Base-by-base conservation (phyloP, 164 flowering plant genomes). In the Piper betle region DNA sequence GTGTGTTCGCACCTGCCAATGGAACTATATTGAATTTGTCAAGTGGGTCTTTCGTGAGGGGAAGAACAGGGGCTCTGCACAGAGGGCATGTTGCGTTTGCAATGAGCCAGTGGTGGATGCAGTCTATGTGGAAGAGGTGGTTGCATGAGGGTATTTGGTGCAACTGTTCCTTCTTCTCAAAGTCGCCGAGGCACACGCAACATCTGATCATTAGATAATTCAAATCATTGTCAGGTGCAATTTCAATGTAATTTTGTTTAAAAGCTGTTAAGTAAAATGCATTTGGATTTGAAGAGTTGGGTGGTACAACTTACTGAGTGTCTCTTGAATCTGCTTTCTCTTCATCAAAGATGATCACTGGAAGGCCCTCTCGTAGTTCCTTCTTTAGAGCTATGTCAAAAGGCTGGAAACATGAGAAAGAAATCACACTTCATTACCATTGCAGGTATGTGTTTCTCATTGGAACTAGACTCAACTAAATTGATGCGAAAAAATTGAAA, bases 161-260 rank as follows among this genome's bases (percentile, higher is more conserved):
- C 68, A 91, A 58, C 68, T 91, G 88, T 65, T 91, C 94, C 55
- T 81, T 71, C 17, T 77, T 58, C 81, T 82, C 91, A 59, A 80
- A 91, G 55, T 91, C 97, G 63, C 92, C 94, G 69, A 91, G 73
- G 68, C 97, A 91, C 12, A 88, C 94, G 62, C 96, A 82, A 58
- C 97, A 88, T 62, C 97, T 86, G 33, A 25, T 25, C 33, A 25
- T 25, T 86, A 79, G 40, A 57, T 37, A 40, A 39, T 46, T 46
- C 15, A 48, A 15, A 40, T 18, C 12, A 13, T 15, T 17, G 18
- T 15, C 38, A 20, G 39, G 15, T 25, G 4, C 13, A 13, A 20
- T 5, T 25, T 15, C 9, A 33, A 55, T 9, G 38, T 0, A 9
- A 33, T 18, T 20, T 25, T 55, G 33, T 25, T 25, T 25, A 25